Percentiles rank a stretch among this genome's conserved stretches.
phyloP scores from a whole-genome alignment of 164 flowering plant species.

The Umbilicus rupestris region DNA sequence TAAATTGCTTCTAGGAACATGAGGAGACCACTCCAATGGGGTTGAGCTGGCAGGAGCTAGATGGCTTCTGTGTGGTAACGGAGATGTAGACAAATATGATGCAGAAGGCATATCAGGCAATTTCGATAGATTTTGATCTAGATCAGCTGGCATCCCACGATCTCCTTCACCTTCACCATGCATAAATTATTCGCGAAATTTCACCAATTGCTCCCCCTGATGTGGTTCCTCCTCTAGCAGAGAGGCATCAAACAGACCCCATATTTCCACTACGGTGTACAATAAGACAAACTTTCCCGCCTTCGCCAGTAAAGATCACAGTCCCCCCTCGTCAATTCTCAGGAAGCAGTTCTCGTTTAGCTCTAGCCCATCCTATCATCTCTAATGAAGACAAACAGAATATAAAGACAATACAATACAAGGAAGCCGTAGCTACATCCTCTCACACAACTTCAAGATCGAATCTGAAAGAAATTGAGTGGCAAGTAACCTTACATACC shows the following conservation, averaged over 20 bases:
- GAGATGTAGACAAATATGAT: slow-evolving; percentile 14
- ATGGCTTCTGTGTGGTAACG: slow-evolving; percentile 25
- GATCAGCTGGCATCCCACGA: background rate
- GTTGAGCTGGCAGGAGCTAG: slow-evolving; percentile 32
- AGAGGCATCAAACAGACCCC: slow-evolving; percentile 9
- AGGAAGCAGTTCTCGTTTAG: background rate
- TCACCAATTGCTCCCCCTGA: background rate
- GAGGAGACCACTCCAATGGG: slow-evolving; percentile 45
- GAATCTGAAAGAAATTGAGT: background rate
- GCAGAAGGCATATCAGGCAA: background rate
- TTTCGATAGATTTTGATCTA: background rate
- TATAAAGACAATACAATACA: background rate
- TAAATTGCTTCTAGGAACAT: slow-evolving; percentile 55
- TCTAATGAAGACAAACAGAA: background rate
- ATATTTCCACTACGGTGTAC: background rate
- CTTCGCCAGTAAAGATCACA: background rate
- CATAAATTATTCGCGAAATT: background rate
- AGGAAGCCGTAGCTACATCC: no score
- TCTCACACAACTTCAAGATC: no score
- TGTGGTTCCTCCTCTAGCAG: slow-evolving; percentile 4
- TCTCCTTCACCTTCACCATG: background rate
- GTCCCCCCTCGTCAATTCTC: no score
- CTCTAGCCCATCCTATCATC: background rate
- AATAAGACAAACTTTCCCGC: background rate
- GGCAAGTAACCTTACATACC: background rate